Percentiles rank a stretch among this genome's conserved stretches.
Conservation (phyloP, 2,329 filamentous ascomycete genomes). For the Colletotrichum coccodes region DNA sequence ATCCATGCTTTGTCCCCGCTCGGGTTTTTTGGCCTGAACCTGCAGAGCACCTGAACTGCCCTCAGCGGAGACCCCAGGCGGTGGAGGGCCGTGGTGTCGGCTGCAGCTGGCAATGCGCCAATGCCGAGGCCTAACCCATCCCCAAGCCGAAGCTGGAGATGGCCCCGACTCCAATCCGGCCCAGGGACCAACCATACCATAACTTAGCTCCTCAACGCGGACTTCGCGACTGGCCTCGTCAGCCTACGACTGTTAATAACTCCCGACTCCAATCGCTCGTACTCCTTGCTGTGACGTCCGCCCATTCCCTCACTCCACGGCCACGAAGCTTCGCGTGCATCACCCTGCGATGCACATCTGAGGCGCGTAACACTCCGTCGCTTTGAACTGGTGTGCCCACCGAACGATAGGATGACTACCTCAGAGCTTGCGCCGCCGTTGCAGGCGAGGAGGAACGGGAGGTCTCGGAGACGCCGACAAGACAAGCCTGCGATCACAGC, state of each 20-base stretch:
- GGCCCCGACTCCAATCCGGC: conserved; percentile 17
- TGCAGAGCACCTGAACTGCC: neutral
- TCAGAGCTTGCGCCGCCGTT: conserved; percentile 40
- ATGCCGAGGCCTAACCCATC: conserved; percentile 31
- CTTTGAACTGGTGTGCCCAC: neutral
- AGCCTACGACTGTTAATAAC: neutral
- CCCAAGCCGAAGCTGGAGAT: conserved; percentile 30
- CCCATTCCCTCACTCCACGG: neutral
- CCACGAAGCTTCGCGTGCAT: neutral
- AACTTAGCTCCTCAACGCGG: conserved; percentile 22
- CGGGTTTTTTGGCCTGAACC: neutral
- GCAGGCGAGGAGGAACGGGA: conserved; percentile 45
- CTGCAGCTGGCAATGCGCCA: conserved; percentile 25
- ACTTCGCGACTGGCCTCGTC: conserved; percentile 9
- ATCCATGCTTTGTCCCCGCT: conserved; percentile 8
- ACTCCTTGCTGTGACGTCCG: neutral
- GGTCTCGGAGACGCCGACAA: conserved; percentile 64
- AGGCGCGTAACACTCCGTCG: neutral
- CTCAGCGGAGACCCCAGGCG: conserved; percentile 2
- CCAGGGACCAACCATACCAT: conserved; percentile 8
- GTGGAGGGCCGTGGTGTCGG: conserved; percentile 8
- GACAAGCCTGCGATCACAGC: conserved; percentile 83
- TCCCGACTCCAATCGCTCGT: conserved; percentile 8
- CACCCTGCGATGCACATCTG: conserved; percentile 17
- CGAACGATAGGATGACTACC: conserved; percentile 21